phyloP scores from a whole-genome alignment of 2,329 filamentous ascomycete species.

The Apiospora hydei region DNA sequence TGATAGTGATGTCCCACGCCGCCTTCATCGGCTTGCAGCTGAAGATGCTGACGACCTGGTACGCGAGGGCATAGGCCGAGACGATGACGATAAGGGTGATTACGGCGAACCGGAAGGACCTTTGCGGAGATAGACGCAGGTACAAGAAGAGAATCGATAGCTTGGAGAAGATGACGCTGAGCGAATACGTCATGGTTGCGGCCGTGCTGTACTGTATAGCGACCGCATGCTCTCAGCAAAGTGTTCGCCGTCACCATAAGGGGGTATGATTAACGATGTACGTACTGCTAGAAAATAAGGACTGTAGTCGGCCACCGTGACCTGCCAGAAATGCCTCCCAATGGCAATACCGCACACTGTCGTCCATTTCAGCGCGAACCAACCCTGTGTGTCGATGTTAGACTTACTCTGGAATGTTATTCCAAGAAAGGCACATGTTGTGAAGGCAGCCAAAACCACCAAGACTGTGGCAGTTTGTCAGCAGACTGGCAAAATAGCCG shows the following conservation, averaged over 20 bases:
- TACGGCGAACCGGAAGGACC: not conserved
- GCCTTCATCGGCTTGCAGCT: constrained; percentile 10
- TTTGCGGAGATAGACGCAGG: constrained; percentile 5
- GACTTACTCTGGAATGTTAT: not conserved
- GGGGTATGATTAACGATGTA: not conserved
- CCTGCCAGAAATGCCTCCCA: constrained; percentile 22
- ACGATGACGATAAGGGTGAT: not conserved
- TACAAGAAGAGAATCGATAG: constrained; percentile 20
- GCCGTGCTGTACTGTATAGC: not conserved
- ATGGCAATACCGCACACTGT: constrained; percentile 21
- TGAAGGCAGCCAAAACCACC: not conserved
- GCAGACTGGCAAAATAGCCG: not conserved
- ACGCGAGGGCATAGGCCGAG: constrained; percentile 2
- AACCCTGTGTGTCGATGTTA: not conserved
- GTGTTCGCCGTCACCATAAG: not conserved
- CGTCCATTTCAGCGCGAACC: not conserved
- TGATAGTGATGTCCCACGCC: constrained; percentile 15
- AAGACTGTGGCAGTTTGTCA: not conserved
- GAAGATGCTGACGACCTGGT: constrained; percentile 21
- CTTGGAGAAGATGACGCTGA: constrained; percentile 20
- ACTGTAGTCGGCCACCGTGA: constrained; percentile 20
- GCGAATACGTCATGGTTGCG: not conserved
- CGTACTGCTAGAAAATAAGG: not conserved
- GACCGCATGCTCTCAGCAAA: not conserved
- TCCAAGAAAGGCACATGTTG: not conserved